Percentiles rank a stretch among this genome's conserved stretches.
phyloP scores from a whole-genome alignment of 2,329 filamentous ascomycete species.

The Talaromyces sp. region DNA sequence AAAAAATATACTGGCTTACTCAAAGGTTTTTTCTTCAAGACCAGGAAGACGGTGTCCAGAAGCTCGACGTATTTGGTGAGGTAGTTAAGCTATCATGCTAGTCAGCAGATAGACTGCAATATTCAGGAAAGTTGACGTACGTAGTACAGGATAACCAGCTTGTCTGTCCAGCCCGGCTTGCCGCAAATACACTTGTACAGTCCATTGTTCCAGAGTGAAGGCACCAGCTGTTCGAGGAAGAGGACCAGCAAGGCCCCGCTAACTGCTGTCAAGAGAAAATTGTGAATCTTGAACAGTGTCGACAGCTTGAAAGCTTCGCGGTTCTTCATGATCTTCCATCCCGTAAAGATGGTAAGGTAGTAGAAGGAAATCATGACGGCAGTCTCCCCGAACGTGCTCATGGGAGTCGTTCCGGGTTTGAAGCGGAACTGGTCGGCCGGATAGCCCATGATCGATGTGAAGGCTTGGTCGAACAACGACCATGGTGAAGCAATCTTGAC shows the following conservation, averaged over 20 bases:
- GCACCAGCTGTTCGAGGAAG: conserved; percentile 79
- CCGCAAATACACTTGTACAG: conserved; percentile 77
- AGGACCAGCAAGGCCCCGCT: conserved; percentile 69
- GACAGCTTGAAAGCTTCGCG: conserved; percentile 76
- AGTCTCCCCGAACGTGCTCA: conserved; percentile 78
- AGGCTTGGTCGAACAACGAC: conserved; percentile 82
- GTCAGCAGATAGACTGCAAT: not conserved
- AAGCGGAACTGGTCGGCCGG: conserved; percentile 77
- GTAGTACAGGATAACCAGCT: conserved; percentile 84
- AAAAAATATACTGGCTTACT: conserved; percentile 29
- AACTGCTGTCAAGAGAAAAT: conserved; percentile 79
- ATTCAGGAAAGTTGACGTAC: conserved; percentile 49
- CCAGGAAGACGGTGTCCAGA: conserved; percentile 85
- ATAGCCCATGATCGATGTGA: conserved; percentile 66
- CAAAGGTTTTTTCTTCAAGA: conserved; percentile 95
- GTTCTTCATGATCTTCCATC: conserved; percentile 79
- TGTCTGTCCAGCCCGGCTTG: conserved; percentile 81
- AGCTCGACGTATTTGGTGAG: conserved; percentile 91
- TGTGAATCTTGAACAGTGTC: conserved; percentile 81
- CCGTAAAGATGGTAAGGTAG: conserved; percentile 84
- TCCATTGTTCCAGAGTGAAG: conserved; percentile 70
- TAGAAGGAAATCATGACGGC: conserved; percentile 68
- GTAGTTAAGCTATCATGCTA: conserved; percentile 69
- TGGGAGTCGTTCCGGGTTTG: conserved; percentile 68
- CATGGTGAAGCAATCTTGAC: conserved; percentile 49